phyloP scores from a whole-genome alignment of 306 rosid genomes.

The Fragaria ananassa region DNA sequence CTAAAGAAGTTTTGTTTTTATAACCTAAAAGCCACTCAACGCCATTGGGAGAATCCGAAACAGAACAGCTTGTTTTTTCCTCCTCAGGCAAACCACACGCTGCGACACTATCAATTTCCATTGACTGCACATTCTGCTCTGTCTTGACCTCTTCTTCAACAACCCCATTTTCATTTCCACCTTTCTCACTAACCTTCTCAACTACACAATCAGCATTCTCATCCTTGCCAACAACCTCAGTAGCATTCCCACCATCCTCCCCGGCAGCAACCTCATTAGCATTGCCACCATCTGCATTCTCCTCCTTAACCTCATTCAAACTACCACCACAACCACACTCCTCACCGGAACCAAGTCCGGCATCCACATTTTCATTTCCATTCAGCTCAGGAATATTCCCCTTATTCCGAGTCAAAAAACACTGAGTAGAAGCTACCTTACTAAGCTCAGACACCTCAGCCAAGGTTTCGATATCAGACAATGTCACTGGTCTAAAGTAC shows the following conservation, averaged over 20 bases:
- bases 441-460: conserved; percentile 42
- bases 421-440: conserved; percentile 40
- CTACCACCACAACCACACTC: not conserved
- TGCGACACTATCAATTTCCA: conserved; percentile 37
- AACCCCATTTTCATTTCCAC: conserved; percentile 20
- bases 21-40: conserved; percentile 86
- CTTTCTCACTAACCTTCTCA: not conserved
- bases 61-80: conserved; percentile 23
- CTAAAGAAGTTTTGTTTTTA: conserved; percentile 57
- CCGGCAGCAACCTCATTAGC: too few relatives aligned
- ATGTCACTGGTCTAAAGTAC: conserved; percentile 66
- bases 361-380: conserved; percentile 16
- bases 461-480: conserved; percentile 63
- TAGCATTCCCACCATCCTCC: too few relatives aligned
- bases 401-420: conserved; percentile 45
- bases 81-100: conserved; percentile 33
- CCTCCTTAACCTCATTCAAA: not conserved
- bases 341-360: not conserved
- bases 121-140: conserved; percentile 18
- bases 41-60: conserved; percentile 30
- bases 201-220: not conserved
- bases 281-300: too few relatives aligned
- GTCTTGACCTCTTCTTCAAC: conserved; percentile 26
- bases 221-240: too few relatives aligned
- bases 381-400: conserved; percentile 33